Base-by-base conservation (phyloP, 768 basidiomycete genomes). In the Termitomyces sp. region DNA sequence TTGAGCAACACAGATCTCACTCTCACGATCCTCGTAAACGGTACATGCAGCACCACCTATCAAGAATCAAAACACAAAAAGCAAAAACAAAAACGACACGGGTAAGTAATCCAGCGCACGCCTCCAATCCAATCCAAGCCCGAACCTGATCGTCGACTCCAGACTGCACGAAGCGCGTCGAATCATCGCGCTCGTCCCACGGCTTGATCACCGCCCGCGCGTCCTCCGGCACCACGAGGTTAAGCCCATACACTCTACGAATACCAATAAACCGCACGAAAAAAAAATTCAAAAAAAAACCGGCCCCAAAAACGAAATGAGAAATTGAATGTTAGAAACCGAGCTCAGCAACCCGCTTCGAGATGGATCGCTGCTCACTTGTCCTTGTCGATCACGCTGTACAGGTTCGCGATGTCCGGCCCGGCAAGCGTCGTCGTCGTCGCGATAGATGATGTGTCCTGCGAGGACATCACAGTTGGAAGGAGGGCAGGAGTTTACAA, bases 111-210 rank as follows among this genome's bases (percentile, higher is more conserved):
- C n/a, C n/a, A n/a, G n/a, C n/a, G n/a, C n/a, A n/a, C n/a, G n/a
- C n/a, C n/a, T n/a, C n/a, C n/a, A n/a, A n/a, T n/a, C n/a, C n/a
- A n/a, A n/a, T n/a, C n/a, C n/a, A n/a, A n/a, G n/a, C n/a, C n/a
- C 76, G 51, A 60, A 89, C 91, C 81, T 94, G 90, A 67, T 94
- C 91, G 63, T 94, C 92, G 15, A 93, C 91, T 34, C 84, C 86
- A 0, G 91, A 93, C 20, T 93, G 88, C 15, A 84, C 85, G 60
- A 75, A 93, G 62, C 76, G 78, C 3, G 72, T 72, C 12, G 81
- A 86, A 52, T 87, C 84, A 24, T 93, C 89, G 47, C 91, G 76
- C 64, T 89, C 78, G 57, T 87, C 81, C 92, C 92, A 94, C 3
- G 88, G 84, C 70, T 94, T 94, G 61, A 94, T 87, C 39, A 92